Percentiles rank a stretch among this genome's conserved stretches.
Conservation (phyloP, 306 rosid species). For the Pterocarpus santalinus region DNA sequence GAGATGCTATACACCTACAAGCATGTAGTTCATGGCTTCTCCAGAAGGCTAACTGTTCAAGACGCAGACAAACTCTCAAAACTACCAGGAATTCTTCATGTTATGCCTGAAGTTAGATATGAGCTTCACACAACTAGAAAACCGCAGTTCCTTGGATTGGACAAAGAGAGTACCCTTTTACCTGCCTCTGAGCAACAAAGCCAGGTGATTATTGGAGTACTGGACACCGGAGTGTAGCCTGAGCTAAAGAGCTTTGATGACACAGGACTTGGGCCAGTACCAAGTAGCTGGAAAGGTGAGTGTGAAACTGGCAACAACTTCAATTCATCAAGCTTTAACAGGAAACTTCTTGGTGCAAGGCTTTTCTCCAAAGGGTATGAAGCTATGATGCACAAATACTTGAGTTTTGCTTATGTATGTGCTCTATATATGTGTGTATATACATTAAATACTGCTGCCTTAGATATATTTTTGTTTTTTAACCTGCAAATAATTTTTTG, state of each 20-base stretch:
- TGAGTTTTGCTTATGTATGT: no score
- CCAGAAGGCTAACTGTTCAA: conserved; percentile 68
- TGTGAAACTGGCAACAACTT: conserved; percentile 77
- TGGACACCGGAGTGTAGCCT: conserved; percentile 95
- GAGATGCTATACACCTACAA: conserved; percentile 84
- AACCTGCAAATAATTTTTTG: no score
- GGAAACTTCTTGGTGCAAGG: conserved; percentile 84
- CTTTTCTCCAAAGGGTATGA: conserved; percentile 83
- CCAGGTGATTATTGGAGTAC: conserved; percentile 71
- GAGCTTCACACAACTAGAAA: conserved; percentile 93
- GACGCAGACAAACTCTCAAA: conserved; percentile 70
- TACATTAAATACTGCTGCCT: no score
- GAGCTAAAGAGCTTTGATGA: conserved; percentile 77
- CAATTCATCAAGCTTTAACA: conserved; percentile 71
- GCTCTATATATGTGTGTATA: no score
- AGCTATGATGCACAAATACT: conserved; percentile 38
- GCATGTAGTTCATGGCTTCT: conserved; percentile 78
- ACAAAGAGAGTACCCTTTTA: conserved; percentile 43
- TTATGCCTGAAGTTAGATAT: conserved; percentile 67
- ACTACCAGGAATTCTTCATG: conserved; percentile 73
- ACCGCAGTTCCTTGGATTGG: conserved; percentile 82
- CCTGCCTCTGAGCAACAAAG: conserved; percentile 52
- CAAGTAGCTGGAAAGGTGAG: conserved; percentile 77
- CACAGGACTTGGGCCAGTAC: conserved; percentile 66
- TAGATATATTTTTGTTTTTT: no score